Conservation (phyloP, 1,284 basidiomycete species). For the Anthracocystis panici-leucophaei region DNA sequence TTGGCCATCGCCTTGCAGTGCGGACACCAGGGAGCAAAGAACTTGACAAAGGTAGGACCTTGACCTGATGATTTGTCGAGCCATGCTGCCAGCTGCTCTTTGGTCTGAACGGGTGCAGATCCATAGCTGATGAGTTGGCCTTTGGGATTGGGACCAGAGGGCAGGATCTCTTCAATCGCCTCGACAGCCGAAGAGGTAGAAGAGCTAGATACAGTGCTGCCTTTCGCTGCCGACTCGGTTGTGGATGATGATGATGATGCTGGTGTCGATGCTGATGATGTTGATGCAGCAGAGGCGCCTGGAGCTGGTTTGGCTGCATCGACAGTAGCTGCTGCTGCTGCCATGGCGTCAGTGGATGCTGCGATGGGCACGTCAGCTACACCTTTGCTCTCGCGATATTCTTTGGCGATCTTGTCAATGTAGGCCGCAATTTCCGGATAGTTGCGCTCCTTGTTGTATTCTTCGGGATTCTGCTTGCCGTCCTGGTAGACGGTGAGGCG, state of each 20-base stretch:
- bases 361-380: conserved; percentile 25
- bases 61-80: conserved; percentile 55
- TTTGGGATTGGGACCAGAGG: conserved; percentile 54
- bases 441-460: conserved; percentile 56
- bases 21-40: conserved; percentile 68
- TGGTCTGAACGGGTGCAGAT: conserved; percentile 34
- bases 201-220: conserved; percentile 9
- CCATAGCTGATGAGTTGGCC: conserved; percentile 61
- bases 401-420: conserved; percentile 52
- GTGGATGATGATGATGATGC: conserved; percentile 6
- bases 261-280: not conserved
- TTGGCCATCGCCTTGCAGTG: conserved; percentile 66
- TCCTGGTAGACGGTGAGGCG: conserved; percentile 60
- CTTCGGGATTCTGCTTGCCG: conserved; percentile 45
- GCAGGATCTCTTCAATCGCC: conserved; percentile 26
- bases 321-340: not conserved
- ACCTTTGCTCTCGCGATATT: conserved; percentile 53
- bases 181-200: conserved; percentile 17
- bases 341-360: conserved; percentile 11
- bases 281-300: conserved; percentile 10
- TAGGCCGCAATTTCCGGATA: conserved; percentile 58
- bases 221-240: conserved; percentile 10
- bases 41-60: conserved; percentile 66
- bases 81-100: conserved; percentile 49
- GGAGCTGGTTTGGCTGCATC: conserved; percentile 11